Percentiles rank a stretch among this genome's conserved stretches.
These are phyloP conservation scores for Drechslera avenae DNA, from an alignment of 2,329 filamentous ascomycete genomes.

Conservation along the genomic window DNA sequence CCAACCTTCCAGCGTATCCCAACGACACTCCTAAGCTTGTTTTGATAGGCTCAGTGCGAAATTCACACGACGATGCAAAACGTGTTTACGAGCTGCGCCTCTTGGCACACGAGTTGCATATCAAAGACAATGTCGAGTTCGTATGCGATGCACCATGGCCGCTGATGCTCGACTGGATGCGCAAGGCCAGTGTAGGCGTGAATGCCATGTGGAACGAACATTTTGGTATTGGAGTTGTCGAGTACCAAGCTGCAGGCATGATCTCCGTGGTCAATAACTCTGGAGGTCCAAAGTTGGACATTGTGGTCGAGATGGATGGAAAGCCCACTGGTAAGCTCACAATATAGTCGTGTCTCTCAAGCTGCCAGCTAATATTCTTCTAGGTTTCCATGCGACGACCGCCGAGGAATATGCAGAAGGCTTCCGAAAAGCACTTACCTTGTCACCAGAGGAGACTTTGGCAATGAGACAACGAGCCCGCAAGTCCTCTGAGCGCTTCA, in stretches of 20 bases:
- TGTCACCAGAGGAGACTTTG: conserved; percentile 68
- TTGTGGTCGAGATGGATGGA: conserved; percentile 81
- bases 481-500: conserved; percentile 80
- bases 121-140: conserved; percentile 85
- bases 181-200: conserved; percentile 79
- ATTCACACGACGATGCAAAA: conserved; percentile 74
- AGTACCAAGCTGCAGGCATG: conserved; percentile 94
- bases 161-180: conserved; percentile 79
- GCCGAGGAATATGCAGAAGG: conserved; percentile 77
- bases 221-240: conserved; percentile 96
- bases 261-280: conserved; percentile 93
- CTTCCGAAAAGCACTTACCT: conserved; percentile 75
- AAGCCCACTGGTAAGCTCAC: conserved; percentile 69
- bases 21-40: conserved; percentile 68
- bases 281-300: conserved; percentile 91
- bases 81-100: conserved; percentile 87
- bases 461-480: conserved; percentile 77
- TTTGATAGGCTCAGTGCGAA: conserved; percentile 89
- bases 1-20: conserved; percentile 50
- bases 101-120: conserved; percentile 78
- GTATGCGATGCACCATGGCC: conserved; percentile 89
- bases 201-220: conserved; percentile 99
- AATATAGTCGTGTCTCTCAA: not conserved
- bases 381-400: conserved; percentile 85
- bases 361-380: conserved; percentile 2